Evolutionary conservation across 805 yeast genomes (phyloP), one percentile per base, ranked within the genome.

Genomic region (Debaryomyces maramus): DNA sequence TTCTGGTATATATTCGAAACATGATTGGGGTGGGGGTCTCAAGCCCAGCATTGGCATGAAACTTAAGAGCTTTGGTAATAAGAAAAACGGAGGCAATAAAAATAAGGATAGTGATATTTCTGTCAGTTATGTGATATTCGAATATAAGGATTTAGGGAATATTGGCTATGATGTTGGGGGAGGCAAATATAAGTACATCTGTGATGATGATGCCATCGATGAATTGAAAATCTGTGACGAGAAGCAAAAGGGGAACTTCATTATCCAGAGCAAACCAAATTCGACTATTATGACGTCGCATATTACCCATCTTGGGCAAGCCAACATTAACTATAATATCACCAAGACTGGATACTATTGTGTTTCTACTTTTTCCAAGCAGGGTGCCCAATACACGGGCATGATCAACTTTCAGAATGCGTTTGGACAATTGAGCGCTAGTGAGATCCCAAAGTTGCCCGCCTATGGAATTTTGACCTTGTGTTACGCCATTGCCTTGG

Each of bases 401-500:
- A 62, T 66, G n/a, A 84, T 85, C 32, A 83, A 83, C 52, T 93
- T 88, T 65, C 93, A 88, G 67, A 93, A 90, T 65, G 86, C 98
- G 3, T 93, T 78, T 62, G 99, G 99, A 41, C 78, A 87, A 44
- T 70, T 93, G 41, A 79, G 95, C 22, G 99, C 96, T 4, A 72
- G 90, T 24, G 96, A 93, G 60, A 84, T 88, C 50, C 96, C 98
- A 20, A 88, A 90, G 53, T 73, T 93, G 46, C 88, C 96, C 8
- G 79, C 88, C 18, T 93, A 88, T 60, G 97, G 96, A 1, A 77
- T 86, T 11, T 72, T 88, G 54, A 87, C 97, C 1, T 73, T 93
- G 26, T 79, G 85, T 30, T 93, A 93, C 58, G 88, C 85, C 5
- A 84, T 87, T 29, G 82, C 88, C 7, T 73, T 88, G 56, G 81